Conservation (phyloP, 2,329 filamentous ascomycete genomes). For the Capronia coronata region DNA sequence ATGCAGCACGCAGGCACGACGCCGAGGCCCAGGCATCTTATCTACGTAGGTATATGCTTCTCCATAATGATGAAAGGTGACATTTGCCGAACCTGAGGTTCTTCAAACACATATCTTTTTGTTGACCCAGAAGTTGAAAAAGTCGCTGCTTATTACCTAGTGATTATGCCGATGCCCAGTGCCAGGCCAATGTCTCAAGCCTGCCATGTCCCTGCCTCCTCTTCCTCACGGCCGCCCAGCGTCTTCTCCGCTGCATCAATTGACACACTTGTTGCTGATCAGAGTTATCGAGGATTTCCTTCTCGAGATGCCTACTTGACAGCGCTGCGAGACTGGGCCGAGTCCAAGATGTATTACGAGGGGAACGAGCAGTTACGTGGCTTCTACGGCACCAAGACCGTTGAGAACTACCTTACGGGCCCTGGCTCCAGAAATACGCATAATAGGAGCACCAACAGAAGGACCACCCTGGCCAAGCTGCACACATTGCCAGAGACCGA, state of each 20-base stretch:
- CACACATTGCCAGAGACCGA: slow-evolving; percentile 7
- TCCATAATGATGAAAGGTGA: too few species aligned
- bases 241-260: slow-evolving; percentile 51
- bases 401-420: slow-evolving; percentile 13
- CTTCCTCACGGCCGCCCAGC: slow-evolving; percentile 32
- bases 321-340: slow-evolving; percentile 17
- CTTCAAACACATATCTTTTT: too few species aligned
- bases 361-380: slow-evolving; percentile 13
- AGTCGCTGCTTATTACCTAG: not conserved
- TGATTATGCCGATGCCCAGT: too few species aligned
- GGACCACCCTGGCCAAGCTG: slow-evolving; percentile 12
- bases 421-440: not conserved
- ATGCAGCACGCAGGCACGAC: too few species aligned
- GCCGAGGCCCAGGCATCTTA: too few species aligned
- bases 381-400: slow-evolving; percentile 22
- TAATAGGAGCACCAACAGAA: slow-evolving; percentile 1
- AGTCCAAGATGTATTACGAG: slow-evolving; percentile 17
- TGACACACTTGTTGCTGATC: slow-evolving; percentile 19
- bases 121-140: not conserved
- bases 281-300: slow-evolving; percentile 18
- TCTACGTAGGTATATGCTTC: too few species aligned
- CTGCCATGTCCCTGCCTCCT: slow-evolving; percentile 10
- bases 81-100: too few species aligned
- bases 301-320: slow-evolving; percentile 21
- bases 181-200: not conserved